Evolutionary conservation across 2,329 filamentous ascomycete species (phyloP), one percentile per base, ranked within the genome.

Genomic region (Aureobasidium sp.): DNA sequence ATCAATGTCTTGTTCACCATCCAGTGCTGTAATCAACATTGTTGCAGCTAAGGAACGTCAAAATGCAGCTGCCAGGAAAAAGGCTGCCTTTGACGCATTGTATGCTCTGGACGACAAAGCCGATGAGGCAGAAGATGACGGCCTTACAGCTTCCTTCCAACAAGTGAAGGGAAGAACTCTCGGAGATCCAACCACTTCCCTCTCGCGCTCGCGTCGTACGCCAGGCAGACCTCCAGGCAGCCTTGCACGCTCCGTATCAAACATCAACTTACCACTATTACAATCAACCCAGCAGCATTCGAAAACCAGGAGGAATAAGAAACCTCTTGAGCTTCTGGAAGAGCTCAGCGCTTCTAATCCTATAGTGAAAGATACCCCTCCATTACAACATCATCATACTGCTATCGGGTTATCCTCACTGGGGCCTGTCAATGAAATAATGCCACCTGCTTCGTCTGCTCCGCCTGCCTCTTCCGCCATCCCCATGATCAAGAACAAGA

Each of bases 211-310:
- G 59, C 13, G 60, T 55, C 39, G 39, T 61, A 29, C 62, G 15
- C 27, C 41, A 46, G 27, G 48, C 41, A 55, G 32, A 43, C n/a
- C 44, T 51, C 46, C 57, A 50, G 44, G 34, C 55, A 59, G 32
- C 46, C 26, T 71, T 2, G 57, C 66, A 27, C 69, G 68, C 13
- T 69, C 71, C 2, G 27, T 63, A 1, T 72, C 70, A 20, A 69
- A 44, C 41, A 43, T 60, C 1, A 32, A n/a, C 17, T 24, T 47
- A 34, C 10, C 46, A n/a, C 41, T 43, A 5, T 9, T 50, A 36
- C 36, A 17, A 12, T 15, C 51, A 15, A n/a, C 39, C 3, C 48
- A 46, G 29, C 37, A 48, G 29, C 24, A 0, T 20, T 6, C 50
- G 1, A 50, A 48, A 2, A 34, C 50, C 1, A 62, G 27, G 12